Evolutionary conservation across 352 stramenopile genomes (phyloP).

Genomic region (Phytophthora foliorum): DNA sequence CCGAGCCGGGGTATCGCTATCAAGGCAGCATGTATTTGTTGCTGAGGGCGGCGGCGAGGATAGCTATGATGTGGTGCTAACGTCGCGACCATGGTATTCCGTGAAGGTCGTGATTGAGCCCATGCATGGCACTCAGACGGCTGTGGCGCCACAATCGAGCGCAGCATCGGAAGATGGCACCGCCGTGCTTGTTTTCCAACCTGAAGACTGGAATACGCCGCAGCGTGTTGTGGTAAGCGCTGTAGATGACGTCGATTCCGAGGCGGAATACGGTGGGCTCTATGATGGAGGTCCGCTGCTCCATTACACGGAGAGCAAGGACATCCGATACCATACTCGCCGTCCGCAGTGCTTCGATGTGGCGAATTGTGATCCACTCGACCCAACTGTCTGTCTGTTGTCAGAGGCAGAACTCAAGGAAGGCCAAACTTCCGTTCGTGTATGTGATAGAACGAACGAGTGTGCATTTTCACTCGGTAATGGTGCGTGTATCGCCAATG

Average conservation of each 20-base stretch:
- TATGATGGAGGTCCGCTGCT: conserved; percentile 64
- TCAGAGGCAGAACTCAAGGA: conserved; percentile 4
- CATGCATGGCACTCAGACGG: conserved; percentile 57
- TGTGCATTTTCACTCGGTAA: conserved; percentile 61
- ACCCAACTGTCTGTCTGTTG: conserved; percentile 41
- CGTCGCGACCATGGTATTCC: conserved; percentile 64
- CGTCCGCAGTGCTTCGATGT: conserved; percentile 74
- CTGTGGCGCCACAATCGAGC: conserved; percentile 14
- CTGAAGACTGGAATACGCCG: conserved; percentile 56
- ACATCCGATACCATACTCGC: conserved; percentile 71
- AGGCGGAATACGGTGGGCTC: conserved; percentile 70
- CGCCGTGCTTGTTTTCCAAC: conserved; percentile 48
- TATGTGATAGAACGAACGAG: conserved; percentile 59
- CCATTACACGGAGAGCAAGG: conserved; percentile 65
- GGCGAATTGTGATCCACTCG: conserved; percentile 51
- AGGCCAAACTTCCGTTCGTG: conserved; percentile 35
- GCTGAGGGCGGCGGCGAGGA: conserved; percentile 67
- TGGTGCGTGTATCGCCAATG: conserved; percentile 55
- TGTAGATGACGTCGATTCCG: conserved; percentile 66
- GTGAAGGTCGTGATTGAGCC: conserved; percentile 57
- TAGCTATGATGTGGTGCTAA: conserved; percentile 66
- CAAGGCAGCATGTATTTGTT: conserved; percentile 65
- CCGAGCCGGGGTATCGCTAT: conserved; percentile 56
- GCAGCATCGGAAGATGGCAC: conserved; percentile 3
- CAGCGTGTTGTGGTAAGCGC: conserved; percentile 57